Evolutionary conservation across 2,329 filamentous ascomycete genomes (phyloP).

Genomic region (Aspergillus neotritici): DNA sequence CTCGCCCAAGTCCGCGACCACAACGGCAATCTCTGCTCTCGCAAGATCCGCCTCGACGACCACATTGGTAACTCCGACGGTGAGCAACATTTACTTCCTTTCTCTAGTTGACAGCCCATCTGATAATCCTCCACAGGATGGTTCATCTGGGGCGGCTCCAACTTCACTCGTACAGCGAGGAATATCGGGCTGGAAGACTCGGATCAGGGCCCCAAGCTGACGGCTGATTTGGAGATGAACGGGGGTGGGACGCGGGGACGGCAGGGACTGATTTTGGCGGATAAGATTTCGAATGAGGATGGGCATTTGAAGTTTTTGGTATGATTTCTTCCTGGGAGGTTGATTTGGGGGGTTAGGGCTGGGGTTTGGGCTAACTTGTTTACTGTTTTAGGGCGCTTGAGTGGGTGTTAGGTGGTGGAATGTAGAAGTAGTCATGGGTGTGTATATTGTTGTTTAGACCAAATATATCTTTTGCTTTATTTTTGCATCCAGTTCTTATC

Average conservation of each 20-base stretch:
- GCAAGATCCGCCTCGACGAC: conserved; percentile 12
- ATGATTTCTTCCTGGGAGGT: background rate
- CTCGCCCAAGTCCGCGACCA: conserved; percentile 7
- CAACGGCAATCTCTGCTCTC: conserved; percentile 1
- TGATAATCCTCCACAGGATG: conserved; percentile 7
- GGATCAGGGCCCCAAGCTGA: conserved; percentile 13
- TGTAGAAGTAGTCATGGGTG: too few species aligned
- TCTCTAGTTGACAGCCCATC: background rate
- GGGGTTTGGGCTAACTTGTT: too few species aligned
- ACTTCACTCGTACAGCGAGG: conserved; percentile 13
- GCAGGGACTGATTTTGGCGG: conserved; percentile 14
- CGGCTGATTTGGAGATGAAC: conserved; percentile 10
- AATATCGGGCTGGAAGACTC: conserved; percentile 13
- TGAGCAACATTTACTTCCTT: background rate
- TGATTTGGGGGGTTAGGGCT: background rate
- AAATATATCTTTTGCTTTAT: too few species aligned
- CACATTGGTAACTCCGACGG: conserved; percentile 17
- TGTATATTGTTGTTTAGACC: too few species aligned
- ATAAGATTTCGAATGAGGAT: conserved; percentile 15
- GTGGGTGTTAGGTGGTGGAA: too few species aligned
- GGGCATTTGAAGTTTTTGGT: conserved; percentile 14
- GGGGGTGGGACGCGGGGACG: conserved; percentile 11
- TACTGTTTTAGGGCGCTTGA: too few species aligned
- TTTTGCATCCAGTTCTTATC: too few species aligned
- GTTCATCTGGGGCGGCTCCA: conserved; percentile 17